Base-by-base conservation (phyloP, 108 stramenopile species). In the Fistulifera pelliculosa region DNA sequence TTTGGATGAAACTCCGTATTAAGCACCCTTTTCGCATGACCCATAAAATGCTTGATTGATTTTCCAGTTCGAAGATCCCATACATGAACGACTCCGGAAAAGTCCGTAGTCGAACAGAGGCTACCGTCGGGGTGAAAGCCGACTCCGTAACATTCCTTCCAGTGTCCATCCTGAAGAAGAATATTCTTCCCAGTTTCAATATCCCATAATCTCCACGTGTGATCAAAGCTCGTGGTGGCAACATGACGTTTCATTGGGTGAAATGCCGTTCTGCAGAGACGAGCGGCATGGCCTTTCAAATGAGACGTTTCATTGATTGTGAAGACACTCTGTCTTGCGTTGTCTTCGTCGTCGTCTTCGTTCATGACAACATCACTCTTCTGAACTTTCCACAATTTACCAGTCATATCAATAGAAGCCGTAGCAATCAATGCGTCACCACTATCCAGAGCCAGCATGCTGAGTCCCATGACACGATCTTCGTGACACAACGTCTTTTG, bases 191-290 rank as follows among this genome's bases (percentile, higher is more conserved):
- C 87, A 19, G 90, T 93, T 66, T 94, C 94, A 1, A 93, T 79
- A 68, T 99, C 97, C 96, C 95, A 99, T 17, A 99, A 81, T 39
- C 98, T 66, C 98, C 98, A 99, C 4, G 97, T 96, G 63, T 93
- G 89, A 66, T 99, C 98, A 50, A 86, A 95, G 59, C 91, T 88
- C 8, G 96, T 93, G 1, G 95, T 97, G 17, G 82, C 98, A 2
- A 97, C 75, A 65, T 77, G 75, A 22, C 66, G 56, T 38, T 95
- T 92, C 38, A 65, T 35, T 1, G 98, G 97, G 68, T 99, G 98
- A 58, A 94, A 98, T 1, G 85, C 96, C 15, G 93, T 83, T 21
- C 76, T 77, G 60, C 91, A 87, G 14, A 99, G 74, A 17, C 98
- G 89, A 38, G 82, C 84, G 23, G 76, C 79, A 49, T 97, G 96